Base-by-base conservation (phyloP, 176 grass and related monocot species). In the Guadua angustifolia region DNA sequence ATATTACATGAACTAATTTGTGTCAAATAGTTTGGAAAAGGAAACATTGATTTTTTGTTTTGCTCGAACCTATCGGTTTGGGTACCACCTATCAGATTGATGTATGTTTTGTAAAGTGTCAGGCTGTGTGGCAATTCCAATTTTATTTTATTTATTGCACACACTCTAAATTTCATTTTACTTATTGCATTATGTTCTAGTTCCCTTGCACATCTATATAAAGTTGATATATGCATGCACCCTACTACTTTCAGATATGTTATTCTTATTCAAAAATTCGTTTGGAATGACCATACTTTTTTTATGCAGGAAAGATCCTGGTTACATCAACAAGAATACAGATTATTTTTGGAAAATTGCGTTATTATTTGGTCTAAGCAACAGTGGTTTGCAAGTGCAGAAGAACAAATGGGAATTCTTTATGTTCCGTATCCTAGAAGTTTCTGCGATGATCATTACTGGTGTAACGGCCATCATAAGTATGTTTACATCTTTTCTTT, bases 361-460 rank as follows among this genome's bases (percentile, higher is more conserved):
- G 10, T 16, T 24, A 73, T 66, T 22, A 13, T 74, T 77, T 11
- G n/a, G 64, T 82, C 36, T 75, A 79, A 85, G 64, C 50, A 82
- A 66, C 46, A 26, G 12, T 81, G 61, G 67, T 52, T 91, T 84
- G 38, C 69, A 90, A 83, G 81, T 86, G 77, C 91, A 98, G 95
- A 92, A 78, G 74, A 98, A 98, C 76, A 98, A 98, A 86, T 93
- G 95, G 95, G 95, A 95, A 66, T 98, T 98, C 72, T 92, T 98
- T 84, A 95, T 95, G 91, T 94, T 98, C 81, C 93, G 95, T 63
- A 63, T 93, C 87, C n/a, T 93, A 55, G 95, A 98, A 98, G 91
- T 95, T 85, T 95, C 87, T 80, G 95, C 95, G 16, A 98, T 95
- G 95, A 94, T 98, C 46, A 83, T 98, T 90, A 95, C 95, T 87